Base-by-base conservation (phyloP, 345 rosid genomes). In the Gossypium mustelinum region DNA sequence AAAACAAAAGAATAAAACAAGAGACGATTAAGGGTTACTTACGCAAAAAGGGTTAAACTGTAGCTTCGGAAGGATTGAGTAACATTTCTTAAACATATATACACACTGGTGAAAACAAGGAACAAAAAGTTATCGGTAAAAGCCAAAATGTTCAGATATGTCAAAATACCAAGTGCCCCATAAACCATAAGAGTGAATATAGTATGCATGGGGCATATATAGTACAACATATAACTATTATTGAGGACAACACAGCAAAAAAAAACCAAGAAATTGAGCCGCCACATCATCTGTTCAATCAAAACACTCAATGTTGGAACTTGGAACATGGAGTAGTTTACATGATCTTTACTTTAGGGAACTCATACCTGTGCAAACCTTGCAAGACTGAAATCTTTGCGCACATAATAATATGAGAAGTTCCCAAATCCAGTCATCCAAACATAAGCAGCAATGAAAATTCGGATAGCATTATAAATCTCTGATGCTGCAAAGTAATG, bases 371-470 rank as follows among this genome's bases (percentile, higher is more conserved):
- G 99, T 24, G 97, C 97, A 87, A 95, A 95, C 89, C 99, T 87
- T 50, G 88, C 82, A 83, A 91, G 87, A 77, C 99, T 90, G 77
- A 93, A 95, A 87, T 95, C 99, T 83, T 95, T 95, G 76, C 99
- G 99, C 74, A 95, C 80, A 72, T 95, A 95, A 79, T 95, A 95
- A 80, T 93, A 93, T n/a, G 99, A 95, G 83, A 95, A 95, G 79
- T 93, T 93, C 72, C 98, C 99, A 79, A 95, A 95, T 75, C 99
- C 99, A 86, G 99, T 95, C 99, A 95, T 95, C 99, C 99, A 95
- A 75, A 95, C 99, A 86, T 95, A 95, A 56, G 93, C 92, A 55
- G 99, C 99, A 85, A 95, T 95, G 76, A 95, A 95, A 24, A 95
- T 0, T 55, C 99, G 88, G 73, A 95, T 95, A 34, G 99, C 97